These are phyloP conservation scores for Xeromyces bisporus DNA, from an alignment of 495 filamentous ascomycete genomes.

Conservation along the genomic window DNA sequence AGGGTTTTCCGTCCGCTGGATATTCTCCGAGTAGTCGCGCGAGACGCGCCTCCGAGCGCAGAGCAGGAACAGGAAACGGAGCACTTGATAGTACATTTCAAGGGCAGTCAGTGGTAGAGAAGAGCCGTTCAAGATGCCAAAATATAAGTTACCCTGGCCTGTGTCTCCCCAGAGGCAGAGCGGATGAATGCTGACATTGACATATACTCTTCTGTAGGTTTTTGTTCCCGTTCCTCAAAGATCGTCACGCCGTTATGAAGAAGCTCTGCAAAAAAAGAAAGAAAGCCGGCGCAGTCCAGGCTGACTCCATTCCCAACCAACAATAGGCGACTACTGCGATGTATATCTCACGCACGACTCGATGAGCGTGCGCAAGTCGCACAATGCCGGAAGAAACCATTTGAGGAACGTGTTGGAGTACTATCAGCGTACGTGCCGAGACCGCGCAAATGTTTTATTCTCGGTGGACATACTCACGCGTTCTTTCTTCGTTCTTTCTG, in stretches of 20 bases:
- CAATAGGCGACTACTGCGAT: slow-evolving; percentile 96
- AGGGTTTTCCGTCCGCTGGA: too few relatives aligned
- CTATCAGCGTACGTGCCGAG: slow-evolving; percentile 67
- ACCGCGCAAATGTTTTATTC: slow-evolving; percentile 1
- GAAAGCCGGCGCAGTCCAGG: too few relatives aligned
- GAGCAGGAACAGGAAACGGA: too few relatives aligned
- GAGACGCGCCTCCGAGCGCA: background rate
- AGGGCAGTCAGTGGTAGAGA: background rate
- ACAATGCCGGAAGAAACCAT: slow-evolving; percentile 93
- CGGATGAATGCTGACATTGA: slow-evolving; percentile 28
- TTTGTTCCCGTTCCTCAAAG: background rate
- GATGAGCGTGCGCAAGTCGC: slow-evolving; percentile 97
- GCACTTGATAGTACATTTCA: too few relatives aligned
- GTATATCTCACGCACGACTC: slow-evolving; percentile 99
- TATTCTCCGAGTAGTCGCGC: too few relatives aligned
- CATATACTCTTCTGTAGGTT: slow-evolving; percentile 54
- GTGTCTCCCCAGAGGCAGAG: slow-evolving; percentile 1
- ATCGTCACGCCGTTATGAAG: too few relatives aligned
- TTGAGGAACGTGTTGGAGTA: slow-evolving; percentile 95
- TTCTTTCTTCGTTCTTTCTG: background rate
- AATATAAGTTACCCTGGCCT: slow-evolving; percentile 46
- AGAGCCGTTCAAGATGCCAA: slow-evolving; percentile 62
- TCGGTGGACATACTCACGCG: background rate
- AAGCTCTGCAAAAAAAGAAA: too few relatives aligned
- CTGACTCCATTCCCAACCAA: slow-evolving; percentile 3